Evolutionary conservation across 2,329 filamentous ascomycete genomes (phyloP), one percentile per base, ranked within the genome.

Genomic region (Coniella vitis): DNA sequence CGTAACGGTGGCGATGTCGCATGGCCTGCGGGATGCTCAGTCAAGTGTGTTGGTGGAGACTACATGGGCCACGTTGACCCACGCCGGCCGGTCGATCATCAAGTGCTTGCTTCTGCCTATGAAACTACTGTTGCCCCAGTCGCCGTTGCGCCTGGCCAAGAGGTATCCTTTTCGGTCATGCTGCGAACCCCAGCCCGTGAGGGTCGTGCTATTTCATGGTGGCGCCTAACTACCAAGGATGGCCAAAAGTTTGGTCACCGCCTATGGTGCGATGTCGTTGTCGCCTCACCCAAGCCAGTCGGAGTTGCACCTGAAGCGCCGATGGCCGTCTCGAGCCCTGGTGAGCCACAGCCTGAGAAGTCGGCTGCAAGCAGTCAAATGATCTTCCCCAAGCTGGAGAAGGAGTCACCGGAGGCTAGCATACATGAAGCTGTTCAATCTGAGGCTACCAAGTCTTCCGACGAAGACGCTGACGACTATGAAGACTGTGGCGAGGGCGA

Each of bases 341-440:
- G 48, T 25, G 53, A 52, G 13, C 49, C 49, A 35, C 45, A 58
- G 25, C 31, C 60, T 21, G 64, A 70, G 54, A 61, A 65, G 42
- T 41, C 51, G 21, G 45, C 51, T 4, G 52, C 61, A 41, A 59
- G 64, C 45, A 87, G 84, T 68, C 81, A 83, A 60, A 96, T 97
- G 90, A 90, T 97, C 63, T 97, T 97, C 78, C 93, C 93, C 53
- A 95, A 87, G 67, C 78, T 97, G 35, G 90, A 95, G 59, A 95
- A 94, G 71, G 93, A 97, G 69, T 95, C 90, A 9, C 89, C 90
- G 2, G 75, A 81, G 39, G 76, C 84, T 17, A 95, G 89, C 69
- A 78, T 86, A n/a, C 83, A 94, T 59, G 74, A 87, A 63, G 73
- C 76, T 10, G 37, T 45, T 48, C 56, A 83, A 59, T 64, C 70